These are phyloP conservation scores for Acacia concinna DNA, from an alignment of 331 rosid genomes.

Conservation along the genomic window DNA sequence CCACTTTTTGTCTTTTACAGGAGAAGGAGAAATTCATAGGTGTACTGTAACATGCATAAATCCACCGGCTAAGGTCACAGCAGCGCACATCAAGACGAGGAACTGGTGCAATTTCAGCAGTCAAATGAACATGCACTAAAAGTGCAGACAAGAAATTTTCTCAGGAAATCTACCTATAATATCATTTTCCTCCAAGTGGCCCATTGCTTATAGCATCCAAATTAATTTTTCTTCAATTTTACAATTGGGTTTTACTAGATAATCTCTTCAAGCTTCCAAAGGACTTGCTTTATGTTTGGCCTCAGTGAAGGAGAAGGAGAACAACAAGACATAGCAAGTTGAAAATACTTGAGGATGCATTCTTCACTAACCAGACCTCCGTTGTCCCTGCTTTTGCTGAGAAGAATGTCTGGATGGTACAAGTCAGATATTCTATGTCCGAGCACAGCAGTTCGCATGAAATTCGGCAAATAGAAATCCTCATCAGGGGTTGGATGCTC, in stretches of 20 bases:
- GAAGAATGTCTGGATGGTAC: slow-evolving; percentile 75
- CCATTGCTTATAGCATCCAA: slow-evolving; percentile 18
- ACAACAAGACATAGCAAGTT: slow-evolving; percentile 92
- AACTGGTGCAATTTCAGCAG: background rate
- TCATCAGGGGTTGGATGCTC: slow-evolving; percentile 83
- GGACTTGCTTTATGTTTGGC: slow-evolving; percentile 74
- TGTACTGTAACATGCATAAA: background rate
- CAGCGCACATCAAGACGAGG: background rate
- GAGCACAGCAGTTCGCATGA: slow-evolving; percentile 77
- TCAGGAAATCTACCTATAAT: background rate
- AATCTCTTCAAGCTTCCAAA: slow-evolving; percentile 76
- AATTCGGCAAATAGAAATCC: slow-evolving; percentile 79
- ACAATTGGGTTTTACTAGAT: slow-evolving; percentile 37
- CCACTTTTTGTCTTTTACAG: slow-evolving; percentile 15
- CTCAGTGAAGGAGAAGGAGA: slow-evolving; percentile 88
- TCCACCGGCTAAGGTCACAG: background rate
- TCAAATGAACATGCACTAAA: background rate
- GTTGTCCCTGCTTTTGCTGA: slow-evolving; percentile 39
- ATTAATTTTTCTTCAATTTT: slow-evolving; percentile 19
- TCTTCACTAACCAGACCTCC: slow-evolving; percentile 55
- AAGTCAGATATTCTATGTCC: slow-evolving; percentile 71
- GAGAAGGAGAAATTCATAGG: background rate
- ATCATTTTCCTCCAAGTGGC: background rate
- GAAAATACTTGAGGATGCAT: slow-evolving; percentile 69
- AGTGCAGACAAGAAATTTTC: background rate